Percentiles rank a stretch among this genome's conserved stretches.
These are phyloP conservation scores for Parsonsia alboflavescens DNA, from an alignment of 257 asterid species.

Conservation along the genomic window DNA sequence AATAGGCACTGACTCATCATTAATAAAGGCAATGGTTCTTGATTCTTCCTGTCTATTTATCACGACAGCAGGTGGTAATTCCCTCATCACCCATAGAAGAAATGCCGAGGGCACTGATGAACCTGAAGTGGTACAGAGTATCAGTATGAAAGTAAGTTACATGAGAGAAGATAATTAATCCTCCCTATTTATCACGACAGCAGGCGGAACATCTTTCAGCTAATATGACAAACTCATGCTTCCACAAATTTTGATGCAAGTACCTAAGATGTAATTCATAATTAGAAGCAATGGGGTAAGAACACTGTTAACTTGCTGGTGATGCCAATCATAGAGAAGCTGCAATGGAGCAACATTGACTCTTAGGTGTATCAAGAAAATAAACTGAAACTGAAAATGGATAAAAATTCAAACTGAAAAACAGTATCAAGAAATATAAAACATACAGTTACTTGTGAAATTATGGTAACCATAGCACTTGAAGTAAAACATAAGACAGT, in stretches of 20 bases:
- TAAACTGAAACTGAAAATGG: slow-evolving; percentile 5
- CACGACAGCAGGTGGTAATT: slow-evolving; percentile 61
- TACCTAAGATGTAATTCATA: slow-evolving; percentile 78
- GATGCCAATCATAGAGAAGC: slow-evolving; percentile 71
- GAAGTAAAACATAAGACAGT: slow-evolving; percentile 79
- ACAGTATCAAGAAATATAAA: neutral
- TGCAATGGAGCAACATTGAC: slow-evolving; percentile 33
- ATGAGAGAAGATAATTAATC: no score
- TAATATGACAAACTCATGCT: neutral
- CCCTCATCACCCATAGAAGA: slow-evolving; percentile 84
- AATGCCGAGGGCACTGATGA: slow-evolving; percentile 85
- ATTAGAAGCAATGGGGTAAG: slow-evolving; percentile 61
- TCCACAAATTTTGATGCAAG: neutral
- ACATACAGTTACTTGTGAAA: slow-evolving; percentile 77
- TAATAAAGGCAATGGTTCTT: slow-evolving; percentile 57
- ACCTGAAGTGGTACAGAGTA: slow-evolving; percentile 37
- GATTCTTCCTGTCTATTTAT: slow-evolving; percentile 47
- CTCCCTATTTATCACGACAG: no score
- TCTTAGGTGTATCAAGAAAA: slow-evolving; percentile 8
- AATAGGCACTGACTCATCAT: slow-evolving; percentile 42
- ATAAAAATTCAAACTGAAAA: slow-evolving; percentile 16
- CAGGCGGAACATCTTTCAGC: neutral
- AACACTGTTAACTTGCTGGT: slow-evolving; percentile 33
- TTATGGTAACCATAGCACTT: slow-evolving; percentile 64
- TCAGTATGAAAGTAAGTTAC: neutral